phyloP scores from a whole-genome alignment of 2,329 filamentous ascomycete genomes.

The Talaromyces sp. region DNA sequence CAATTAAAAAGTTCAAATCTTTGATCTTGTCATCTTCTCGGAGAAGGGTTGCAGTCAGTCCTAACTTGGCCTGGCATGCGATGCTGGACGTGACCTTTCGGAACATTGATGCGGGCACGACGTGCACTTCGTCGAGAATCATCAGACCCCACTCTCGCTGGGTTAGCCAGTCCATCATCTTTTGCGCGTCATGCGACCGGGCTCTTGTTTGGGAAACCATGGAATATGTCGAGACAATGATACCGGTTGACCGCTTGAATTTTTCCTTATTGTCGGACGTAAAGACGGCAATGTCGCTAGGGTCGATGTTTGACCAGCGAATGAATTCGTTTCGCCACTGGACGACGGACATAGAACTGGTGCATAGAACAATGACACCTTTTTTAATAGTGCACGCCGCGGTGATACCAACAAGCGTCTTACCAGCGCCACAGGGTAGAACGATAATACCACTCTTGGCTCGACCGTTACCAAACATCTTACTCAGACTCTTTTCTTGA shows the following conservation, averaged over 20 bases:
- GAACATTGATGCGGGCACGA: conserved; percentile 95
- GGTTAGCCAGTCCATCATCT: conserved; percentile 94
- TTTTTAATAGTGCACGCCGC: conserved; percentile 98
- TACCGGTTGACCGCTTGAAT: conserved; percentile 84
- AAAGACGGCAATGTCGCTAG: conserved; percentile 89
- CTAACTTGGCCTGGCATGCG: conserved; percentile 91
- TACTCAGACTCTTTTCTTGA: conserved; percentile 94
- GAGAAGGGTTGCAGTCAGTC: conserved; percentile 85
- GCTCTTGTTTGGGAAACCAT: conserved; percentile 95
- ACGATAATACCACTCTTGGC: conserved; percentile 98
- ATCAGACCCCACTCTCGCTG: conserved; percentile 93
- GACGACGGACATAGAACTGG: conserved; percentile 94
- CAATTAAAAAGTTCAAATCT: conserved; percentile 94
- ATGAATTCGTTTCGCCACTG: conserved; percentile 96
- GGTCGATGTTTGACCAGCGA: conserved; percentile 98
- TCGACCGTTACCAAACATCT: conserved; percentile 98
- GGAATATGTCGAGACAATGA: conserved; percentile 95
- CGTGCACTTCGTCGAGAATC: conserved; percentile 95
- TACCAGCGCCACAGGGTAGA: conserved; percentile 90
- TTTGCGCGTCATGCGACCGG: conserved; percentile 84
- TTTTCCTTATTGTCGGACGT: conserved; percentile 85
- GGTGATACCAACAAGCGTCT: conserved; percentile 96
- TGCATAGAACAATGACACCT: conserved; percentile 89
- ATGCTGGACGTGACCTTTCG: conserved; percentile 88
- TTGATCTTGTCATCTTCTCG: conserved; percentile 98